Conservation (phyloP, 139 green algal genomes). For the Coelastrella sp. region DNA sequence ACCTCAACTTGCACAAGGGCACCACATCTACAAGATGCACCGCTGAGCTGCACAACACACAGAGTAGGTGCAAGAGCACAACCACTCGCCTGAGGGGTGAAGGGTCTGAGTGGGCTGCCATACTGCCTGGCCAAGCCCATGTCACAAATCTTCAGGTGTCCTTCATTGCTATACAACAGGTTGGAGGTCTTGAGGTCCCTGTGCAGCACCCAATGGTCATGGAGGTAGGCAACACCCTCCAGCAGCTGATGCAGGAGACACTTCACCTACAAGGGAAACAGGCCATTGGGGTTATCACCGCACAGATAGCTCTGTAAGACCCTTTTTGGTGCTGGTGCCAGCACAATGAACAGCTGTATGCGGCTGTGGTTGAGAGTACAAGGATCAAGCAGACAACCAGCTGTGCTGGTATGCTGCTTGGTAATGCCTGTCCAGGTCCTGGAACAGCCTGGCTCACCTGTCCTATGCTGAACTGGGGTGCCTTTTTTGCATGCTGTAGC, state of each 20-base stretch:
- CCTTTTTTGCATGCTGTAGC: slow-evolving; percentile 40
- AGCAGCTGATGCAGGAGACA: slow-evolving; percentile 91
- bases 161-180: slow-evolving; percentile 96
- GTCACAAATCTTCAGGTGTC: slow-evolving; percentile 98
- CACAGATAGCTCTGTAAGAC: too few relatives aligned
- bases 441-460: not conserved
- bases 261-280: slow-evolving; percentile 75
- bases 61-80: not conserved
- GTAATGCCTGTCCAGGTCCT: not conserved
- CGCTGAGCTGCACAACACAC: not conserved
- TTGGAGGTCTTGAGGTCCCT: slow-evolving; percentile 98
- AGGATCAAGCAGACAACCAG: too few relatives aligned
- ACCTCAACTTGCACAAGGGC: too few relatives aligned
- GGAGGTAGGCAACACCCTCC: slow-evolving; percentile 87
- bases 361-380: too few relatives aligned
- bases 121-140: slow-evolving; percentile 95
- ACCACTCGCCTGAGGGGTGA: slow-evolving; percentile 62
- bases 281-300: not conserved
- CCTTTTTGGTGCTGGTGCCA: too few relatives aligned
- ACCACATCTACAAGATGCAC: too few relatives aligned
- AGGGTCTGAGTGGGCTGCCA: slow-evolving; percentile 70
- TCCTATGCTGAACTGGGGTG: slow-evolving; percentile 35
- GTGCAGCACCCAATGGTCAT: slow-evolving; percentile 90
- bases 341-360: too few relatives aligned
- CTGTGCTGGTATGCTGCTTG: too few relatives aligned